A percentile compares a stretch with the other conserved stretches of the same genome.
These are phyloP conservation scores for Solanum tacnaense DNA, from an alignment of 257 asterid genomes.

Conservation along the genomic window DNA sequence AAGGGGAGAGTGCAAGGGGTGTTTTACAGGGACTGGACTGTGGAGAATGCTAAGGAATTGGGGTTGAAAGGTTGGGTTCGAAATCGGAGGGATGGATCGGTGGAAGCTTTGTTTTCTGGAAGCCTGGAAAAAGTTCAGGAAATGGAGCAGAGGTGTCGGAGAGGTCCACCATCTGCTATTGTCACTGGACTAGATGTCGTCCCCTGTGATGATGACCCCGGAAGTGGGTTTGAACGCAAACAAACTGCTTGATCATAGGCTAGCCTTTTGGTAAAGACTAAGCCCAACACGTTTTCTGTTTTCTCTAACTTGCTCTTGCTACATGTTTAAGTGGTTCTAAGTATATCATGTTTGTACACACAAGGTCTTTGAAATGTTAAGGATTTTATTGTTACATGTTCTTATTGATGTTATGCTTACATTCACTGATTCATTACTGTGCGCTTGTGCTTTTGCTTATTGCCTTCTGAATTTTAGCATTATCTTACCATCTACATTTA, in stretches of 20 bases:
- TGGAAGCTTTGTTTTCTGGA: slow-evolving; percentile 84
- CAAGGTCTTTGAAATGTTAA: neutral
- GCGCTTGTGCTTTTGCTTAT: neutral
- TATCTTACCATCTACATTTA: neutral
- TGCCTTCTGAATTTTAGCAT: neutral
- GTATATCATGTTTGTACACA: neutral
- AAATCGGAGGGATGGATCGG: slow-evolving; percentile 78
- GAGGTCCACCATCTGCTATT: slow-evolving; percentile 78
- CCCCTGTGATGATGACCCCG: slow-evolving; percentile 64
- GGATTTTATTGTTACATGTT: neutral
- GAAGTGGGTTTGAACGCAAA: slow-evolving; percentile 52
- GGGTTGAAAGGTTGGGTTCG: slow-evolving; percentile 94
- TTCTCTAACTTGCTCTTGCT: neutral
- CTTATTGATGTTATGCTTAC: neutral
- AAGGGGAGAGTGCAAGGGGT: slow-evolving; percentile 95
- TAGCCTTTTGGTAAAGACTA: neutral
- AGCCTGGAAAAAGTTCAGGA: slow-evolving; percentile 60
- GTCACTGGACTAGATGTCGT: slow-evolving; percentile 61
- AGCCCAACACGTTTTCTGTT: neutral
- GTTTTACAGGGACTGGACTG: slow-evolving; percentile 79
- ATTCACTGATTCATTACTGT: neutral
- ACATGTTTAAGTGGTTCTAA: neutral
- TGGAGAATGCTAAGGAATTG: slow-evolving; percentile 63
- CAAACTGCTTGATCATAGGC: slow-evolving; percentile 46
- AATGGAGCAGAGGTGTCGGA: slow-evolving; percentile 93